Evolutionary conservation across 2,329 filamentous ascomycete genomes (phyloP), one percentile per base, ranked within the genome.

Genomic region (Rhexocercosporidium sp.): DNA sequence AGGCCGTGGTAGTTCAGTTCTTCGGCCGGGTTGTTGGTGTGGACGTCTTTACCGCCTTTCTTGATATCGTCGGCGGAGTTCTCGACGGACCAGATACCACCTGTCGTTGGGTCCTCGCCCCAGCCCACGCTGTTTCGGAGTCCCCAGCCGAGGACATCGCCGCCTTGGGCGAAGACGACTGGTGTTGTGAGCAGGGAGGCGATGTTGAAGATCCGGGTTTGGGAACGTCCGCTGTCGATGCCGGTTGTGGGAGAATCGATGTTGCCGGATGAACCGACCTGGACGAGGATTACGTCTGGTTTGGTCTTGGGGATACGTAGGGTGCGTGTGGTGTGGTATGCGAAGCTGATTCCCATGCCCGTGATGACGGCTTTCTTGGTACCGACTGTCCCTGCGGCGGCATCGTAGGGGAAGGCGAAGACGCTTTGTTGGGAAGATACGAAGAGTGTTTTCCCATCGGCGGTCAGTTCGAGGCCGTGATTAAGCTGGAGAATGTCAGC

Each of bases 361-460:
- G 62, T 70, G 14, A 70, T 44, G 16, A 70, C 46, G 8, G 65
- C 64, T 18, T 59, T 49, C 29, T 63, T 65, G 16, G 44, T 66
- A 12, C 61, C 56, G 56, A 63, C 60, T 3, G 66, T 57, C 14
- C 49, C 54, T 7, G 66, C 34, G 14, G 64, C 46, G 8, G 66
- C 66, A 49, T 66, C 62, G 47, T 70, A 70, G 3, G 62, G 34
- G 34, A 57, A 70, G 3, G 64, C n/a, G 54, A 53, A 68, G 25
- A 70, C 64, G 25, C 31, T 62, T 20, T 53, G 31, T 29, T 62
- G 25, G 39, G 53, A 51, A 20, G 66, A 67, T 3, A 53, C 66
- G 29, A 63, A 70, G 54, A 69, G 44, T 3, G 64, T 69, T 29
- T 69, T 70, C 11, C 69, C 65, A 64, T 70, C 69, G n/a, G 62